Evolutionary conservation across 345 rosid genomes (phyloP).

Genomic region (Acer negundo): DNA sequence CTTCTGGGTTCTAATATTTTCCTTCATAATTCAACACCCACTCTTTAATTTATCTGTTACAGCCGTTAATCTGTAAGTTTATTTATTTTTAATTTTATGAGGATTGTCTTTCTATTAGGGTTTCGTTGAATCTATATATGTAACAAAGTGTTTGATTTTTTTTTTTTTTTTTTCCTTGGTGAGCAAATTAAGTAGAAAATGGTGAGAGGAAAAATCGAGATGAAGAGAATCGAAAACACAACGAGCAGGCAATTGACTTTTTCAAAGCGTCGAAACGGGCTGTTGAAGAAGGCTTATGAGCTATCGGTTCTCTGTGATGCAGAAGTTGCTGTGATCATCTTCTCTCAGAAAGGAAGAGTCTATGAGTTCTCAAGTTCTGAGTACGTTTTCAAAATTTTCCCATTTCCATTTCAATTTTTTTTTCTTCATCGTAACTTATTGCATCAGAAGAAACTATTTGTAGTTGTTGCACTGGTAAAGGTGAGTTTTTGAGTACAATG

Average conservation of each 20-base stretch:
- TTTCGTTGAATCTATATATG: not conserved
- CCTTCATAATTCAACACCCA: too few species aligned
- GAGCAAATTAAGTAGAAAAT: conserved; percentile 26
- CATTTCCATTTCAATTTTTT: too few species aligned
- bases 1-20: too few species aligned
- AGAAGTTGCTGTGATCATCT: conserved; percentile 53
- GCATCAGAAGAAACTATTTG: too few species aligned
- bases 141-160: not conserved
- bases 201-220: conserved; percentile 67
- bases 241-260: conserved; percentile 66
- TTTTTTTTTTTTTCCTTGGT: not conserved
- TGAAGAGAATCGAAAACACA: conserved; percentile 57
- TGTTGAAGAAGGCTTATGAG: conserved; percentile 63
- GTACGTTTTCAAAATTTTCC: conserved; percentile 28
- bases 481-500: not conserved
- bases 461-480: not conserved
- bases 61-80: conserved; percentile 18
- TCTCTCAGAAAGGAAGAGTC: conserved; percentile 56
- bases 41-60: too few species aligned
- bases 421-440: too few species aligned
- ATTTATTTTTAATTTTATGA: not conserved
- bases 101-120: conserved; percentile 1
- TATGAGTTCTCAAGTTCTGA: conserved; percentile 45
- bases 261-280: conserved; percentile 56
- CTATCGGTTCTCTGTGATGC: conserved; percentile 69